phyloP scores from a whole-genome alignment of 306 rosid species.

The Luffa acutangula region DNA sequence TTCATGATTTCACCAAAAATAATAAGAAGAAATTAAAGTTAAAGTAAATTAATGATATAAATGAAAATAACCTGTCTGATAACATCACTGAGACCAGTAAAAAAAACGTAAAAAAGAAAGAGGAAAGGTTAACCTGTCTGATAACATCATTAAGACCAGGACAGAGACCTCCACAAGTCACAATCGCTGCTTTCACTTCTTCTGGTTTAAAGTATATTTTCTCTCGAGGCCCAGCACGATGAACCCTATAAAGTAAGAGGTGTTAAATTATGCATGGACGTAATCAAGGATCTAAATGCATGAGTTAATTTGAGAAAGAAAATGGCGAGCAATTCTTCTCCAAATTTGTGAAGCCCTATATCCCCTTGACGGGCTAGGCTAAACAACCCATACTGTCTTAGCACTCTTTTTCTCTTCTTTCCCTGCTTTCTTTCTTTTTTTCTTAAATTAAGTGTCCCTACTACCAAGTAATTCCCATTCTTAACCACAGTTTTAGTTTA shows the following conservation, averaged over 20 bases:
- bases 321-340: background rate
- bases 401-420: background rate
- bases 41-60: background rate
- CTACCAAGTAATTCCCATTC: background rate
- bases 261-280: background rate
- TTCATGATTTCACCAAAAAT: background rate
- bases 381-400: background rate
- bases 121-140: slow-evolving; percentile 63
- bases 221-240: slow-evolving; percentile 98
- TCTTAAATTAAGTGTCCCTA: background rate
- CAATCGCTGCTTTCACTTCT: slow-evolving; percentile 92
- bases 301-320: background rate
- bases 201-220: slow-evolving; percentile 85
- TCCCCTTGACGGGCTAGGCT: background rate
- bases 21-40: background rate
- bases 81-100: background rate
- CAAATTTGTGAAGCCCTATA: background rate
- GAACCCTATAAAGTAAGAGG: slow-evolving; percentile 51
- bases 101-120: background rate
- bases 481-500: background rate
- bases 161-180: slow-evolving; percentile 98
- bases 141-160: slow-evolving; percentile 99
- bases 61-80: background rate
- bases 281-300: background rate
- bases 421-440: background rate